Base-by-base conservation (phyloP, 176 grass and related monocot genomes). In the Luzula sylvatica region DNA sequence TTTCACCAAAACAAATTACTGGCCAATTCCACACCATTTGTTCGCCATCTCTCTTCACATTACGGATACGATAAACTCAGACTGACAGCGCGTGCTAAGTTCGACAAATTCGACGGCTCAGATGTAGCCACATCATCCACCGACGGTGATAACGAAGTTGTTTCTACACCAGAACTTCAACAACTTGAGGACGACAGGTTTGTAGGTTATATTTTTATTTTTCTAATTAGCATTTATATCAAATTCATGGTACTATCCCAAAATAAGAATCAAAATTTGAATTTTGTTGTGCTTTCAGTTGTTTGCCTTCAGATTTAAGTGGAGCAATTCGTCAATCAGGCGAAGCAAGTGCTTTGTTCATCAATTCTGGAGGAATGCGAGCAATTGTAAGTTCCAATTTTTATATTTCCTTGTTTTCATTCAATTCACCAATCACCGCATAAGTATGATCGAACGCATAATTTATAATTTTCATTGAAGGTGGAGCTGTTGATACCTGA, bases 401-500 rank as follows among this genome's bases (percentile, higher is more conserved):
- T 16, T 51, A 29, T 26, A 25, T 50, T 16, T 50, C 26, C 11
- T 13, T 53, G 13, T 67, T 52, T 27, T 13, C 26, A 24, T 23
- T 29, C 21, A 13, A 66, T 17, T 5, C 7, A 41, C 40, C 20
- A 22, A 23, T 15, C n/a, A 39, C 15, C 2, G 23, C 3, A 24
- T 23, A 44, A n/a, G 8, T 28, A 25, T 35, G 12, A 0, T 18
- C 46, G 20, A 35, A 44, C 27, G 2, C 4, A 57, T 19, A 8
- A 18, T 22, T 52, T 23, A n/a, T 58, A 52, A 8, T 42, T 61
- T 46, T 45, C 2, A 0, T 18, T 83, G 50, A 46, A 96, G 92
- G 92, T 80, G 26, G 85, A 96, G 42, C 81, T 96, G 20, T 47
- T 96, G 69, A 96, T 90, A 55, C 85, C 92, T 53, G 81, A 96